Percentiles rank a stretch among this genome's conserved stretches.
These are phyloP conservation scores for Phytophthora melonis DNA, from an alignment of 352 stramenopile species.

Conservation along the genomic window DNA sequence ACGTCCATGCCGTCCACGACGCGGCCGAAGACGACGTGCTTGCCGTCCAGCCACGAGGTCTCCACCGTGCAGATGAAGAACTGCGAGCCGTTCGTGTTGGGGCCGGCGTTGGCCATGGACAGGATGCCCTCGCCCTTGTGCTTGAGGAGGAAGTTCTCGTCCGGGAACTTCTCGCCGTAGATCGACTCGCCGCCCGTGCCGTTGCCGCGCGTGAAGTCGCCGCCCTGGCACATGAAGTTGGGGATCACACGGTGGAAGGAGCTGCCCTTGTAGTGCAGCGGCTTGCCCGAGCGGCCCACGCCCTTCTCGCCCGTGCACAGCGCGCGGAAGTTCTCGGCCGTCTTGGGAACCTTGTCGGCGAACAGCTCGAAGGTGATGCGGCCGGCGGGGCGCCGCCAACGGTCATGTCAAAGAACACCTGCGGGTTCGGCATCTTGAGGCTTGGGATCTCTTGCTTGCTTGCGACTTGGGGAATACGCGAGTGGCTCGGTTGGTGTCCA, in stretches of 20 bases:
- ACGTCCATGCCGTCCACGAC: slow-evolving; percentile 93
- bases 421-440: slow-evolving; percentile 86
- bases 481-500: slow-evolving; percentile 25
- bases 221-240: slow-evolving; percentile 95
- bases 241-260: slow-evolving; percentile 98
- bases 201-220: slow-evolving; percentile 96
- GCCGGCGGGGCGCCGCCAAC: slow-evolving; percentile 92
- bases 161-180: slow-evolving; percentile 94
- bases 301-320: slow-evolving; percentile 99
- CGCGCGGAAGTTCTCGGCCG: slow-evolving; percentile 98
- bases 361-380: slow-evolving; percentile 92
- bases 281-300: slow-evolving; percentile 73
- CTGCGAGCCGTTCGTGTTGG: slow-evolving; percentile 97
- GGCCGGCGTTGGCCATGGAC: slow-evolving; percentile 97
- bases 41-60: slow-evolving; percentile 97
- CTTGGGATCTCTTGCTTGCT: slow-evolving; percentile 30
- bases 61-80: slow-evolving; percentile 96
- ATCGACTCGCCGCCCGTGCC: slow-evolving; percentile 96
- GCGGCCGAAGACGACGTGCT: slow-evolving; percentile 98
- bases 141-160: slow-evolving; percentile 98
- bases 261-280: slow-evolving; percentile 98
- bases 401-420: slow-evolving; percentile 99
- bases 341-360: slow-evolving; percentile 92
- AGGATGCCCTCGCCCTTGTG: slow-evolving; percentile 95
- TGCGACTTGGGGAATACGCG: slow-evolving; percentile 47